Evolutionary conservation across 2,329 filamentous ascomycete genomes (phyloP), one percentile per base, ranked within the genome.

Genomic region (Fusarium sp.): DNA sequence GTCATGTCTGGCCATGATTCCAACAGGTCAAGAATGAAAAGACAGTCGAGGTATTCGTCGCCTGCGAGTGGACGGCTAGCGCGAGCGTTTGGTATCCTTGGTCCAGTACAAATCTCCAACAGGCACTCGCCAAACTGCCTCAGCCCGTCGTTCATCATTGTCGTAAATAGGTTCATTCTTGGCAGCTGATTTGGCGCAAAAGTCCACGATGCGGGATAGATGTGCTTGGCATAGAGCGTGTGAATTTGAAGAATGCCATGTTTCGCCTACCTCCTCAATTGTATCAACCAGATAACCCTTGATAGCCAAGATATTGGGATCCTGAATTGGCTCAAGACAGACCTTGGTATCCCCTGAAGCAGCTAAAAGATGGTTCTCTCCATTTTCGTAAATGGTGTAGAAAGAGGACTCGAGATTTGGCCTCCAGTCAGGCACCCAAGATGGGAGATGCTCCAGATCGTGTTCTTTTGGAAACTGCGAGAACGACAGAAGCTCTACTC

Each of bases 301-400:
- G 38, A 63, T 56, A 15, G 43, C 25, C 6, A 63, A 7, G 11
- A 43, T 6, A 11, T 25, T 22, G 25, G 35, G 25, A 9, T 63
- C 47, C 9, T 32, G 45, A n/a, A 56, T 27, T 15, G 27, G 25
- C 17, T 43, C 61, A 25, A 63, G 45, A 22, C 2, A 56, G 4
- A 63, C 47, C 15, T 50, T 32, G 2, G 45, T 63, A 47, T 43
- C 35, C 4, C 45, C 35, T 9, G 45, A 63, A 14, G 61, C 61
- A 14, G 47, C 61, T 4, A 63, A n/a, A 33, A 63, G 45, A 25
- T 63, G 61, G n/a, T 63, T 35, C 52, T 63, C 61, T 10, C 45
- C 47, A 4, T 25, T 25, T n/a, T 63, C 61, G 5, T 17, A 32
- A 37, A 63, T 63, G 61, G 61, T 40, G 61, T 56, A 63, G 27